Base-by-base conservation (phyloP, 805 yeast species). In the Candida xiaguanensis region DNA sequence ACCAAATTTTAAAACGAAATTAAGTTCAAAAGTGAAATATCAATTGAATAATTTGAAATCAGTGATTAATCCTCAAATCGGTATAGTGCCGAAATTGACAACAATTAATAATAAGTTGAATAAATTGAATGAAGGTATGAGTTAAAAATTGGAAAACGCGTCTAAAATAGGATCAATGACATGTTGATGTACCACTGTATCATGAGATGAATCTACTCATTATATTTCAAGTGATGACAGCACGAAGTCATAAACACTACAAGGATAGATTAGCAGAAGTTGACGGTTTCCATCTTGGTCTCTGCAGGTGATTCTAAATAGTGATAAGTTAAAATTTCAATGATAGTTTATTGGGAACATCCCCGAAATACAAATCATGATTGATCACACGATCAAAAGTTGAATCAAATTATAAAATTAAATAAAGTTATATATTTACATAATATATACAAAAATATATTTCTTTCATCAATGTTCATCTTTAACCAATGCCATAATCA, bases 401-500 rank as follows among this genome's bases (percentile, higher is more conserved):
- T 20, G 9, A 9, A 20, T 7, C 24, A 6, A 20, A 20, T 20
- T 9, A 11, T 38, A 15, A 28, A 7, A 15, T 28, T n/a, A 25
- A 25, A n/a, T 25, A n/a, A 9, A 5, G 28, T 5, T n/a, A 25
- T 25, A 25, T 25, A 25, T 25, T 20, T 20, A 20, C 24, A 20
- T 20, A 20, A 6, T 9, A 20, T n/a, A 20, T 20, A 20, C 24
- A 20, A 20, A 20, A 20, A 20, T 20, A 20, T 9, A 20, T 20
- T 9, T 9, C 23, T 12, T 14, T 5, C 12, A 16, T 35, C 14
- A 35, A 28, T 37, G 40, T 17, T 40, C 43, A 50, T 83, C 89
- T 31, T 82, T 79, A 56, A 91, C 87, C 59, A 90, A 76, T 32
- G 95, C 89, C 76, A 90, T 81, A 65, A 90, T 89, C 96, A 90